Conservation (phyloP, 2,329 filamentous ascomycete genomes). For the Botrytis tulipae region DNA sequence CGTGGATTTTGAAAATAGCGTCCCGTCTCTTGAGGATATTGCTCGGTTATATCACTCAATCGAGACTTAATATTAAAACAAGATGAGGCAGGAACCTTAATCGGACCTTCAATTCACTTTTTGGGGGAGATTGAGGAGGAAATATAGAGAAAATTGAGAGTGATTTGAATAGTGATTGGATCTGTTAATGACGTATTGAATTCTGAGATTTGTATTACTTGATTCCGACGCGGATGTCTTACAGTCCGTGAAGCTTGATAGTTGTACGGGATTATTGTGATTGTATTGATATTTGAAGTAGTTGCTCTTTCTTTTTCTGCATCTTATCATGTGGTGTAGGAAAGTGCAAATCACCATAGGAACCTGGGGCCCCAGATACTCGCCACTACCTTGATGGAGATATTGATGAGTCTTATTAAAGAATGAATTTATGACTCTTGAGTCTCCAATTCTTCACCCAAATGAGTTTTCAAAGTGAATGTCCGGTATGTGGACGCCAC, state of each 20-base stretch:
- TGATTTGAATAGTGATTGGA: constrained; percentile 4
- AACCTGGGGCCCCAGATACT: neutral
- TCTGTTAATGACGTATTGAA: constrained; percentile 15
- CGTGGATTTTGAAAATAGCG: neutral
- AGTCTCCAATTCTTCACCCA: neutral
- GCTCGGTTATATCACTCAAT: neutral
- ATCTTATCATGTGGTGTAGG: neutral
- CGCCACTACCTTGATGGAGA: neutral
- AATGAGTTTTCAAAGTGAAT: neutral
- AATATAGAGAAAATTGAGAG: neutral
- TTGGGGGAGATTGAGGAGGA: neutral
- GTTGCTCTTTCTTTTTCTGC: constrained; percentile 16
- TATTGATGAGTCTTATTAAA: neutral
- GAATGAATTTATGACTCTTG: neutral
- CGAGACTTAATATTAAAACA: neutral
- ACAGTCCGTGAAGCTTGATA: constrained; percentile 3
- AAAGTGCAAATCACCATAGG: constrained; percentile 1
- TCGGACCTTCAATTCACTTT: neutral
- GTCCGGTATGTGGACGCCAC: constrained; percentile 1
- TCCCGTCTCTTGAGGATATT: neutral
- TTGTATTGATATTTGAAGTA: neutral
- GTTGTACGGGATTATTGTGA: neutral
- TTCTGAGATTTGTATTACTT: constrained; percentile 8
- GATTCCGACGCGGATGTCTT: neutral
- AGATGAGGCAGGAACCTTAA: neutral